phyloP scores from a whole-genome alignment of 805 yeast species.

The Tetrapisispora taiwanensis region DNA sequence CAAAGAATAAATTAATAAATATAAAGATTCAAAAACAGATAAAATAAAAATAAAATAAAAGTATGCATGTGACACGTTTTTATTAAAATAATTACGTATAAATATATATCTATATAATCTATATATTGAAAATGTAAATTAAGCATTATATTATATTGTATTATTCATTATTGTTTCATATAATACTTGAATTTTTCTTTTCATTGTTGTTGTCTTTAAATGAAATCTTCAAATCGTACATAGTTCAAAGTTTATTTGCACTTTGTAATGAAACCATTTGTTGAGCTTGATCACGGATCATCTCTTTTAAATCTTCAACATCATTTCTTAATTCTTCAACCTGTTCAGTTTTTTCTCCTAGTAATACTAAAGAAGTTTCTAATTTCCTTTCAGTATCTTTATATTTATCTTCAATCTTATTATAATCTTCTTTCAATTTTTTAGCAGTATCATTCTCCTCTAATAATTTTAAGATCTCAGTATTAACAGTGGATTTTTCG shows the following conservation, averaged over 20 bases:
- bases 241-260: not conserved
- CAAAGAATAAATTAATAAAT: conserved; percentile 10
- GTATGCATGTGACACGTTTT: not conserved
- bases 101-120: not conserved
- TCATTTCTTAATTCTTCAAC: conserved; percentile 83
- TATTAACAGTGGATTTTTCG: conserved; percentile 59
- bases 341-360: conserved; percentile 81
- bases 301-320: conserved; percentile 76
- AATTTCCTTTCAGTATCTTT: conserved; percentile 33
- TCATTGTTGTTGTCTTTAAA: no score
- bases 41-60: no score
- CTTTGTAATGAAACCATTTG: conserved; percentile 62
- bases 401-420: conserved; percentile 25
- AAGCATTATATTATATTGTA: conserved; percentile 1
- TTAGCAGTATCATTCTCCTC: conserved; percentile 42
- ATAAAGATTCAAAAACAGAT: not conserved
- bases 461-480: conserved; percentile 52
- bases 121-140: conserved; percentile 1
- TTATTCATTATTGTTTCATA: no score
- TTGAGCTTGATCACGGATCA: conserved; percentile 75
- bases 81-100: not conserved
- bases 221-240: no score
- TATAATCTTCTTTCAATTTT: conserved; percentile 27
- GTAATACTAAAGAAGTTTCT: conserved; percentile 50
- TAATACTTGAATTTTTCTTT: no score